phyloP scores from a whole-genome alignment of 306 rosid genomes.

The Dryas drummondii region DNA sequence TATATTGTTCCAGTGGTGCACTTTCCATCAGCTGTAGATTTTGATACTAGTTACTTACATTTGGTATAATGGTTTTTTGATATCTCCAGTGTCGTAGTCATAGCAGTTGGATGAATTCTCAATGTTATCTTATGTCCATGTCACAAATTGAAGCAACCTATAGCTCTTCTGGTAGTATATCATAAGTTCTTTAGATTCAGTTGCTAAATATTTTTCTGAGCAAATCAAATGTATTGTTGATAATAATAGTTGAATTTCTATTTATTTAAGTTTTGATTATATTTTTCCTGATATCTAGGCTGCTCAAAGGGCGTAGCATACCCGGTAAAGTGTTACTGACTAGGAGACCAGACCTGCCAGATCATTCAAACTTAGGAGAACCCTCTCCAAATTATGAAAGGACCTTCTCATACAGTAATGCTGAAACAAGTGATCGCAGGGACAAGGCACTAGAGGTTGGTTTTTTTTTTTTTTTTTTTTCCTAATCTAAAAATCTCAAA shows the following conservation, averaged over 20 bases:
- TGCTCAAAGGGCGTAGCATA: conserved; percentile 89
- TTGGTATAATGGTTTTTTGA: not conserved
- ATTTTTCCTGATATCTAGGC: conserved; percentile 41
- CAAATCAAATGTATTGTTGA: not conserved
- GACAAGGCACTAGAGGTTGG: conserved; percentile 58
- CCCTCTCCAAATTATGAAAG: conserved; percentile 52
- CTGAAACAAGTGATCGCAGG: conserved; percentile 56
- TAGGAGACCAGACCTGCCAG: conserved; percentile 55
- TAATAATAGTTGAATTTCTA: not conserved
- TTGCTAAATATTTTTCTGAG: not conserved
- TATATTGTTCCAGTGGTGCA: not conserved
- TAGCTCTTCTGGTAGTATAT: not conserved
- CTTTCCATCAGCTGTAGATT: not conserved
- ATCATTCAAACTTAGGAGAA: conserved; percentile 39
- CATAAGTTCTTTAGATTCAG: not conserved
- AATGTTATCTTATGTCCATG: not conserved
- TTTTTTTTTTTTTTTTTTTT: conserved; percentile 13
- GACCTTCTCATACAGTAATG: conserved; percentile 53
- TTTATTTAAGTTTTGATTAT: not conserved
- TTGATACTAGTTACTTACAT: not conserved
- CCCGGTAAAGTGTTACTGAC: conserved; percentile 86
- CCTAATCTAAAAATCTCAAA: not conserved
- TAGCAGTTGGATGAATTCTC: not conserved
- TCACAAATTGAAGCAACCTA: not conserved
- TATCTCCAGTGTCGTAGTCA: not conserved